Conservation (phyloP, 192 early-diverging fungal genomes). For the Entophlyctis luteolus region DNA sequence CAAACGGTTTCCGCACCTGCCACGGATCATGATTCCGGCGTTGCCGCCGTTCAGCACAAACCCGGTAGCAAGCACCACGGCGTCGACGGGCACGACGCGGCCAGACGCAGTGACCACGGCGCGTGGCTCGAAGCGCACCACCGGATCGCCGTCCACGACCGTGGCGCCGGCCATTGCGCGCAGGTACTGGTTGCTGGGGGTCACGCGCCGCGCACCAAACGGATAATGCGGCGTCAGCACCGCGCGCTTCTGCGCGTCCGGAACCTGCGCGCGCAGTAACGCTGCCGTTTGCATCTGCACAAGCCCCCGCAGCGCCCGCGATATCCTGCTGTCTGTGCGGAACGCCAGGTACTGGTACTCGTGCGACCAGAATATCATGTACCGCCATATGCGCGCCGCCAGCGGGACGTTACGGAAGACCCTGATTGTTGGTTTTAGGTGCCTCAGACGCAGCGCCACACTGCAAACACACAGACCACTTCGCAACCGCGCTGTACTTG, state of each 20-base stretch:
- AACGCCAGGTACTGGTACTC: neutral
- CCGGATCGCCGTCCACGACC: neutral
- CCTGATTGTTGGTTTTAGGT: neutral
- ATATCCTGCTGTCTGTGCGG: neutral
- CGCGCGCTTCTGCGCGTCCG: neutral
- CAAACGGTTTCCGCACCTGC: neutral
- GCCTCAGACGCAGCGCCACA: neutral
- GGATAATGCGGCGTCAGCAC: neutral
- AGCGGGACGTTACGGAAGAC: constrained; percentile 24
- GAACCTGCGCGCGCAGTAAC: neutral
- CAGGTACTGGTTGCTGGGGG: neutral
- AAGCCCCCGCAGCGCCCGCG: neutral
- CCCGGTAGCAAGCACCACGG: constrained; percentile 18
- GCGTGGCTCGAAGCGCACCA: neutral
- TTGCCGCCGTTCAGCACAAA: constrained; percentile 4
- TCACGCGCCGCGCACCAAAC: neutral
- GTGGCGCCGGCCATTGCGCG: neutral
- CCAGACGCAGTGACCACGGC: neutral
- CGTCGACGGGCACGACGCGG: neutral
- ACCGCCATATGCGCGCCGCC: constrained; percentile 6
- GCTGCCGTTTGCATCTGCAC: neutral
- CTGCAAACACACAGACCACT: neutral
- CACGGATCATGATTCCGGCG: neutral
- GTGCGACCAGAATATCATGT: neutral
- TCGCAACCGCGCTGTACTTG: constrained; percentile 2